phyloP scores from a whole-genome alignment of 129 eudicot species.

The Chrysanthemum seticuspe region DNA sequence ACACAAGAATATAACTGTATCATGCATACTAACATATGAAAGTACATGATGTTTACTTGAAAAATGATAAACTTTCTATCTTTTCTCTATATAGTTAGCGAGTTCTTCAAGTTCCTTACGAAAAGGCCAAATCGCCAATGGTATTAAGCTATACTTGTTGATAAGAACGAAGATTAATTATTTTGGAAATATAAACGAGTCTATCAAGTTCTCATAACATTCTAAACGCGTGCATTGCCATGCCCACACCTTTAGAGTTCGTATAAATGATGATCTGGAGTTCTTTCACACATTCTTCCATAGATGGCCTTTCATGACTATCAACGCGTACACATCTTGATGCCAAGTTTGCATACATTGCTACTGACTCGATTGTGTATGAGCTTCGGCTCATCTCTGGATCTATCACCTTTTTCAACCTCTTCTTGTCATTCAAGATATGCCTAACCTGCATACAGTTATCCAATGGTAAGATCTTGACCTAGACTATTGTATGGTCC shows the following conservation, averaged over 20 bases:
- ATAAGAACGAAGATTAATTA: constrained; percentile 19
- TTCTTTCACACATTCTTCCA: constrained; percentile 88
- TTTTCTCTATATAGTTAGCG: not conserved
- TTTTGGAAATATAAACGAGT: constrained; percentile 19
- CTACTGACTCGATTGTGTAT: constrained; percentile 81
- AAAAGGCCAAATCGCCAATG: constrained; percentile 21
- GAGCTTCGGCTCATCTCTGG: constrained; percentile 84
- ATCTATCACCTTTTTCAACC: constrained; percentile 76
- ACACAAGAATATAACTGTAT: constrained; percentile 13
- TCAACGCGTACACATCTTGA: constrained; percentile 87
- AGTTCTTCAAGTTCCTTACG: constrained; percentile 22
- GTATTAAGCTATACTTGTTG: constrained; percentile 25
- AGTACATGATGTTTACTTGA: constrained; percentile 23
- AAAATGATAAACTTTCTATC: not conserved
- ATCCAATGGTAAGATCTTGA: constrained; percentile 16
- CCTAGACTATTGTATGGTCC: constrained; percentile 11
- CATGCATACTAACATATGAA: constrained; percentile 30
- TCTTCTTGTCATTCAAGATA: constrained; percentile 79
- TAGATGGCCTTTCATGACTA: constrained; percentile 88
- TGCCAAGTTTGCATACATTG: constrained; percentile 90
- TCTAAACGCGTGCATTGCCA: constrained; percentile 79
- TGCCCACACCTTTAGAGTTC: constrained; percentile 79
- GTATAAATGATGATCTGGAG: constrained; percentile 69
- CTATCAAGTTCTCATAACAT: constrained; percentile 50
- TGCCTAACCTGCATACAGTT: constrained; percentile 70